phyloP scores from a whole-genome alignment of 441 rosid genomes.

The Lepidium campestre region DNA sequence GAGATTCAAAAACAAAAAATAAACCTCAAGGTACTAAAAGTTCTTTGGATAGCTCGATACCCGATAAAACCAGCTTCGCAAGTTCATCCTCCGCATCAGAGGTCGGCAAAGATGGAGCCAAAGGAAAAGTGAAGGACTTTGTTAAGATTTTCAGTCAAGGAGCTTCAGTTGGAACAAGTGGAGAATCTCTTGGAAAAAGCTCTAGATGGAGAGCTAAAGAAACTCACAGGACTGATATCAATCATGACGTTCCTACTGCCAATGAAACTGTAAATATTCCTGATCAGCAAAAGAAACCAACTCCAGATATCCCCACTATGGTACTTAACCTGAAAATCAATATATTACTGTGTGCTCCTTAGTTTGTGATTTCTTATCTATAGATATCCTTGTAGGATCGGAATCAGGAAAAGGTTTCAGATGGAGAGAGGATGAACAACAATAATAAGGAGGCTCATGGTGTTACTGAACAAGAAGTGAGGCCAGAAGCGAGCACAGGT shows the following conservation, averaged over 20 bases:
- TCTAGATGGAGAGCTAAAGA: slow-evolving; percentile 39
- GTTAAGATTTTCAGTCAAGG: slow-evolving; percentile 72
- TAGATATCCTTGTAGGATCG: neutral
- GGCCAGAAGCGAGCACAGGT: slow-evolving; percentile 30
- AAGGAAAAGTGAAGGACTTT: slow-evolving; percentile 75
- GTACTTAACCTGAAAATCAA: slow-evolving; percentile 12
- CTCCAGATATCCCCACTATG: slow-evolving; percentile 21
- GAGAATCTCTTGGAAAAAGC: slow-evolving; percentile 32
- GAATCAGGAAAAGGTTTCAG: slow-evolving; percentile 9
- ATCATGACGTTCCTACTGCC: slow-evolving; percentile 3
- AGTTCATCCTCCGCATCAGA: slow-evolving; percentile 30
- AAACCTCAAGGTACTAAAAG: slow-evolving; percentile 32
- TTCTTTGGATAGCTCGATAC: slow-evolving; percentile 22
- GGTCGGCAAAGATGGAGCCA: slow-evolving; percentile 35
- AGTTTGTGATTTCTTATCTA: neutral
- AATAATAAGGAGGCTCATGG: slow-evolving; percentile 7
- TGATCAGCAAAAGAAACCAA: slow-evolving; percentile 19
- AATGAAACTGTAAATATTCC: slow-evolving; percentile 26
- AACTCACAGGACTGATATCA: slow-evolving; percentile 25
- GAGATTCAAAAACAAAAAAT: slow-evolving; percentile 35
- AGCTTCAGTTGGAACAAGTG: slow-evolving; percentile 25
- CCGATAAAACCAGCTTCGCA: slow-evolving; percentile 27
- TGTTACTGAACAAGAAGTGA: slow-evolving; percentile 20
- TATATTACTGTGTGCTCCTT: slow-evolving; percentile 3
- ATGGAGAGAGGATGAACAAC: neutral